Evolutionary conservation across 2,329 filamentous ascomycete genomes (phyloP), one percentile per base, ranked within the genome.

Genomic region (Biscogniauxia marginata): DNA sequence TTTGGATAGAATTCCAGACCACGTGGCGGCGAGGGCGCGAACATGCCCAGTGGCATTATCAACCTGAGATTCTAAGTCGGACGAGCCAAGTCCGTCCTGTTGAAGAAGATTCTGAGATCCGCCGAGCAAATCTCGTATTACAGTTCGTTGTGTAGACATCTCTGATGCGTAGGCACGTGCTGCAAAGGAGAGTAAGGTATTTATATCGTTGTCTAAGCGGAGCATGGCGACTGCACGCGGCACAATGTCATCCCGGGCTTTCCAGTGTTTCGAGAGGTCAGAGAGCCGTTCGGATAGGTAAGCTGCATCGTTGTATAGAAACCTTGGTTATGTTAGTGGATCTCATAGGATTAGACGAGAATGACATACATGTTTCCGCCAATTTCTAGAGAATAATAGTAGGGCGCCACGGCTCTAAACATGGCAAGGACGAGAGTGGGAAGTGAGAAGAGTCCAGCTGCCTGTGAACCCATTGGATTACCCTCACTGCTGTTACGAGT

Each of bases 381-480:
- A 13, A 76, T 74, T 43, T 85, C 79, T 13, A 83, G 76, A 0
- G 84, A 78, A 69, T 95, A 95, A 66, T 89, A 90, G 55, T 88
- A 83, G 0, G 88, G 85, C 4, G 90, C 88, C 2, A 91, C 84
- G 3, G 90, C 89, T 50, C 90, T 81, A 71, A 92, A 95, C 74
- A 93, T 84, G n/a, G 89, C 89, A 46, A 95, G 75, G 1, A 87
- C 80, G 18, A 91, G 81, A 0, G 86, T 88, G 1, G 90, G 90
- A 3, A 95, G 74, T 34, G 80, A 81, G 66, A 91, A 91, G 0
- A 95, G 76, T 0, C 86, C 89, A 7, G 83, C 77, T 0, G 87
- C 88, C 4, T 88, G 88, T 11, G 87, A 77, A 1, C 85, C 81
- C 50, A 93, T 84, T 0, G 87, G 81, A 9, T 82, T 79, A 24